Base-by-base conservation (phyloP, 106 monocot genomes). In the Dioscorea zingiberensis region DNA sequence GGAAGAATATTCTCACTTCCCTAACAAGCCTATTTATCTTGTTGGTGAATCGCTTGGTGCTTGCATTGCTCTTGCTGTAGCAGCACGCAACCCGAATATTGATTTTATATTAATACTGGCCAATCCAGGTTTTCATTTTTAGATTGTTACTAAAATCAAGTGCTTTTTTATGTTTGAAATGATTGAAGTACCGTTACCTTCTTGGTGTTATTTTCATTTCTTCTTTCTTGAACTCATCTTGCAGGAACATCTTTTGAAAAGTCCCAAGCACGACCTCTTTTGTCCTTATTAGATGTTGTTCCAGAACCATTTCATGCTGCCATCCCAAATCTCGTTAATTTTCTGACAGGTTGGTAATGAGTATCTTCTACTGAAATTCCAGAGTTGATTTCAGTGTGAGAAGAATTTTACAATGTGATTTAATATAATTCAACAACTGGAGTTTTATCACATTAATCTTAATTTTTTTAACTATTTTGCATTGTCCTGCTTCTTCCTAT, bases 21-120 rank as follows among this genome's bases (percentile, higher is more conserved):
- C 60, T 63, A 65, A 64, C 30, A 87, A 61, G 27, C 90, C 94
- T 44, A 80, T 94, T 48, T 94, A 94, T 87, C 69, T 94, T 48
- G 71, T 89, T 58, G 94, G 94, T 44, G 94, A 94, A 65, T 87
- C 84, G 47, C 55, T 94, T 58, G 94, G 94, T 56, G 87, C 84
- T 38, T 94, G 90, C 44, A 55, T 94, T 70, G 94, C 90, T 65
- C 80, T 87, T 62, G 74, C 90, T 65, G 75, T 94, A 27, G 86
- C 79, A 58, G 84, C 90, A 44, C 79, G 84, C 17, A 94, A 90
- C 67, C 90, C 84, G 38, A 60, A 80, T 67, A 64, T 79, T 28
- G 94, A 94, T 61, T 65, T 94, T 69, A 48, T 94, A 70, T 60
- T 94, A 18, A 69, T 94, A 46, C 70, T 87, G 58, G 90, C 73